Conservation (phyloP, 2,329 filamentous ascomycete genomes). For the Blastomyces percursus region DNA sequence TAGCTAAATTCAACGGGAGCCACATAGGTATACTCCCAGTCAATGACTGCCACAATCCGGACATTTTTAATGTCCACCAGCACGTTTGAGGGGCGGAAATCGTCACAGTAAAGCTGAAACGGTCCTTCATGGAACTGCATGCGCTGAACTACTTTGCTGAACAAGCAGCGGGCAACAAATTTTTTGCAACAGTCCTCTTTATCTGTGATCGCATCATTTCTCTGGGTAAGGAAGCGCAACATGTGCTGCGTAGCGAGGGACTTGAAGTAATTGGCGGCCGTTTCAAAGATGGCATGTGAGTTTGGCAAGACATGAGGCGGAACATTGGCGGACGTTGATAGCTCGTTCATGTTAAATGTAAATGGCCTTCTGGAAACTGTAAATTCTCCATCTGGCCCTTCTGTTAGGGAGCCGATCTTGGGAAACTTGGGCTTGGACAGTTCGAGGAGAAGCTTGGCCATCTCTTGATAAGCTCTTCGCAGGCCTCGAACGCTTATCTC, state of each 20-base stretch:
- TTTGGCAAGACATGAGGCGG: constrained; percentile 6
- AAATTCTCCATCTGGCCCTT: constrained; percentile 7
- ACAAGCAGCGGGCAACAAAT: constrained; percentile 35
- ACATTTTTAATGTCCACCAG: constrained; percentile 16
- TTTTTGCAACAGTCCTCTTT: constrained; percentile 36
- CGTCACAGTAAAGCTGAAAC: constrained; percentile 21
- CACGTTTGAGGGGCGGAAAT: constrained; percentile 21
- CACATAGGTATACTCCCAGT: constrained; percentile 22
- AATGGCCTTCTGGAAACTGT: constrained; percentile 9
- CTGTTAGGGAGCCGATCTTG: constrained; percentile 12
- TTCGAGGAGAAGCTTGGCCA: constrained; percentile 14
- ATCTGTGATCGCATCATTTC: constrained; percentile 28
- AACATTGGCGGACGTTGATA: constrained; percentile 8
- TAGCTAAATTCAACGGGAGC: constrained; percentile 17
- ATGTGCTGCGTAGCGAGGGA: constrained; percentile 11
- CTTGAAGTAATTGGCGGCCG: constrained; percentile 10
- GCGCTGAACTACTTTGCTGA: constrained; percentile 25
- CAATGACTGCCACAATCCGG: constrained; percentile 17
- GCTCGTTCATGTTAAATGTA: constrained; percentile 12
- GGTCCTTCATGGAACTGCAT: constrained; percentile 18
- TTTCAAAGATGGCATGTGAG: constrained; percentile 6
- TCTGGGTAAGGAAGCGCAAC: constrained; percentile 30
- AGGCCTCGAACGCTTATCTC: constrained; percentile 11
- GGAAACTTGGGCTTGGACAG: constrained; percentile 14
- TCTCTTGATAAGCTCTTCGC: constrained; percentile 12